These are phyloP conservation scores for Arctium minus DNA, from an alignment of 129 eudicot genomes.

Conservation along the genomic window DNA sequence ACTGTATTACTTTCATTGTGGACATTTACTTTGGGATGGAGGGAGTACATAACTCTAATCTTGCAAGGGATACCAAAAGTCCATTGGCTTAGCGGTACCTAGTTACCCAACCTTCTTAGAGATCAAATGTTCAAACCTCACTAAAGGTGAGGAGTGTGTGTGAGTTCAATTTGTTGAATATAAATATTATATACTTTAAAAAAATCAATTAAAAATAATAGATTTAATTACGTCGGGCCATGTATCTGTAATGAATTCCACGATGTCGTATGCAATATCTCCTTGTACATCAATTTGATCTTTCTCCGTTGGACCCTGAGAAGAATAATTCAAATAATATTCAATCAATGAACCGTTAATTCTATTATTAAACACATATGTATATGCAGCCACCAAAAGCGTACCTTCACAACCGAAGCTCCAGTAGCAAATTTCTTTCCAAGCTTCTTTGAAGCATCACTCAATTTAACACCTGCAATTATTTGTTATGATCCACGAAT, in stretches of 20 bases:
- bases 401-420: conserved; percentile 94
- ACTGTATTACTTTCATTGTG: not conserved
- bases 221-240: conserved; percentile 78
- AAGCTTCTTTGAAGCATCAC: conserved; percentile 98
- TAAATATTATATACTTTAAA: too few species aligned
- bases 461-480: conserved; percentile 76
- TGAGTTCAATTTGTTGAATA: too few species aligned
- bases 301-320: conserved; percentile 96
- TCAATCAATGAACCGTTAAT: not conserved
- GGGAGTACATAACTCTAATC: not conserved
- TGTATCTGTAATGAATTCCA: conserved; percentile 90
- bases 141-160: too few species aligned
- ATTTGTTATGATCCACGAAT: not conserved
- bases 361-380: not conserved
- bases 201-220: not conserved
- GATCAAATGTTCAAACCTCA: too few species aligned
- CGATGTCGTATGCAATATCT: conserved; percentile 86
- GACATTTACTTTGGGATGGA: not conserved
- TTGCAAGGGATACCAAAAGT: too few species aligned
- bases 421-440: conserved; percentile 99
- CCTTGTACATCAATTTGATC: conserved; percentile 99
- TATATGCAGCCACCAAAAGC: conserved; percentile 1
- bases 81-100: not conserved
- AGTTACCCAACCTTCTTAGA: not conserved
- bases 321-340: conserved; percentile 3